These are phyloP conservation scores for Erysimum cheiri DNA, from an alignment of 441 rosid genomes.

Conservation along the genomic window DNA sequence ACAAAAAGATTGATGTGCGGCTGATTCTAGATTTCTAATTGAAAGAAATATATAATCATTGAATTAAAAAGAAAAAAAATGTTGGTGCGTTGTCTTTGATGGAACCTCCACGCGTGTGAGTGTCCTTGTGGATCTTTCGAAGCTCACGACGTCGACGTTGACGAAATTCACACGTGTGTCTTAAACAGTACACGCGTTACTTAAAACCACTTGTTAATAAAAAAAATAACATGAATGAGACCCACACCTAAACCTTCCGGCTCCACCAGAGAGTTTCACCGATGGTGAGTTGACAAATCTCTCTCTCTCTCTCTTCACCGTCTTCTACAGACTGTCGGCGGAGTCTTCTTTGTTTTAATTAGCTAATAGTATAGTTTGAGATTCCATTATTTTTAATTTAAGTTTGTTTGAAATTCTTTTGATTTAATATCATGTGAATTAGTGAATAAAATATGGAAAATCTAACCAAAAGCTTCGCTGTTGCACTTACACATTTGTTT, in stretches of 20 bases:
- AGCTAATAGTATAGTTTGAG: not conserved
- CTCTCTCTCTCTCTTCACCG: constrained; percentile 38
- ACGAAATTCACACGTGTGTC: constrained; percentile 36
- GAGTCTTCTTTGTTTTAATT: constrained; percentile 24
- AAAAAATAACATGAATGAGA: constrained; percentile 7
- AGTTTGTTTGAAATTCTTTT: constrained; percentile 23
- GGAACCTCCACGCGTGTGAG: constrained; percentile 34
- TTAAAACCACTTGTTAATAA: not conserved
- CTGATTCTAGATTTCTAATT: not conserved
- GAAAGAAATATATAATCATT: not conserved
- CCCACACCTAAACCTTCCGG: constrained; percentile 18
- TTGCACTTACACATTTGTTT: constrained; percentile 40
- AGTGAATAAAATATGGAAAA: constrained; percentile 25
- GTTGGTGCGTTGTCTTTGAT: constrained; percentile 19
- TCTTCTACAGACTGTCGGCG: constrained; percentile 46
- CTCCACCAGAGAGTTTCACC: constrained; percentile 43
- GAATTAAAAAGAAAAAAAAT: not conserved
- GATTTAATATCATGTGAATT: not conserved
- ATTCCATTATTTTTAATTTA: not conserved
- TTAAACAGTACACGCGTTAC: constrained; percentile 31
- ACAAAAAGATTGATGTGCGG: not conserved
- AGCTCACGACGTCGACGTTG: constrained; percentile 39
- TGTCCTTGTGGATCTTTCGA: constrained; percentile 20
- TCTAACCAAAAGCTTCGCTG: constrained; percentile 41
- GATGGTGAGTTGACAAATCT: constrained; percentile 36